These are phyloP conservation scores for Trichoderma gracile DNA, from an alignment of 2,329 filamentous ascomycete genomes.

Conservation along the genomic window DNA sequence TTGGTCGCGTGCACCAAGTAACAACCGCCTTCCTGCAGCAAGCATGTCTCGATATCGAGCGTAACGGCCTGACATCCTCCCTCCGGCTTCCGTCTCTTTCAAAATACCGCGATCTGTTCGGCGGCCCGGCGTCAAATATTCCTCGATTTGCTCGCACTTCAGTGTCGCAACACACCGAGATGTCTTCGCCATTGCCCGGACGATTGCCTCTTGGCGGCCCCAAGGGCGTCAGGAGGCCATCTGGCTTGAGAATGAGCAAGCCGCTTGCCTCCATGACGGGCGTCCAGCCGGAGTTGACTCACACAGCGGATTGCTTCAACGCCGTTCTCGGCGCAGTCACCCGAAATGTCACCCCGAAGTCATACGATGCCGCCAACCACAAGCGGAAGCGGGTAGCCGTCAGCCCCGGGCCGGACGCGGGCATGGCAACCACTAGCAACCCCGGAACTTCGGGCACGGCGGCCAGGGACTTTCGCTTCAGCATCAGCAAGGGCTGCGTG, in stretches of 20 bases:
- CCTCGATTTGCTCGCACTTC: slow-evolving; percentile 51
- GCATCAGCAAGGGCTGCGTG: neutral
- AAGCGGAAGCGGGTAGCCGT: slow-evolving; percentile 40
- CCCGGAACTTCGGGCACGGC: neutral
- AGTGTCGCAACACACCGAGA: slow-evolving; percentile 44
- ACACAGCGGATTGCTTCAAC: slow-evolving; percentile 35
- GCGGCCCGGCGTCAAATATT: slow-evolving; percentile 42
- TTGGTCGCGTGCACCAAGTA: slow-evolving; percentile 72
- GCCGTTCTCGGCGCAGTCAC: slow-evolving; percentile 38
- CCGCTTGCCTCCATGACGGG: slow-evolving; percentile 8
- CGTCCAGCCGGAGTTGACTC: neutral
- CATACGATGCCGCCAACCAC: slow-evolving; percentile 29
- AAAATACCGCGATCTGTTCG: slow-evolving; percentile 37
- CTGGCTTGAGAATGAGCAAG: slow-evolving; percentile 23
- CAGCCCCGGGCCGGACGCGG: slow-evolving; percentile 31
- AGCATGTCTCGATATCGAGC: slow-evolving; percentile 75
- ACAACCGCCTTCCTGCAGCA: slow-evolving; percentile 85
- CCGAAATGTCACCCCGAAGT: slow-evolving; percentile 34
- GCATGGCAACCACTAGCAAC: neutral
- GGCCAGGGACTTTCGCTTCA: slow-evolving; percentile 1
- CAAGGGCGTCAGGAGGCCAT: slow-evolving; percentile 25
- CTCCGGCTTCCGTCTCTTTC: slow-evolving; percentile 42
- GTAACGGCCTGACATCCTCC: slow-evolving; percentile 43
- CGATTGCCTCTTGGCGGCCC: slow-evolving; percentile 43
- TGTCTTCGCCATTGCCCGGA: slow-evolving; percentile 47